Conservation (phyloP, 2,329 filamentous ascomycete genomes). For the Cladosporium sphaerospermum region DNA sequence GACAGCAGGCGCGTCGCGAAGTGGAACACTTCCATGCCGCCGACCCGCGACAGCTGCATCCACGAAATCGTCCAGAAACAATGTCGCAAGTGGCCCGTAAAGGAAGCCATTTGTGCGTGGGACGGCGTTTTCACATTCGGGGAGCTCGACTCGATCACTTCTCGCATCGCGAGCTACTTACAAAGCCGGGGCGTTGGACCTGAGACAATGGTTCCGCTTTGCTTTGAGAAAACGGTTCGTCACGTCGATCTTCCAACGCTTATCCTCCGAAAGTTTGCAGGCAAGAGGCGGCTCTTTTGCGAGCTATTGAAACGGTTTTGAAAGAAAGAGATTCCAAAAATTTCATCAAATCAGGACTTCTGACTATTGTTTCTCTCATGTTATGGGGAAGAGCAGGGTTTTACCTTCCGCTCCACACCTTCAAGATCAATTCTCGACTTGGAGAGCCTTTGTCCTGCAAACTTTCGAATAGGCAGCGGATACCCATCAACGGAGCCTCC, state of each 20-base stretch:
- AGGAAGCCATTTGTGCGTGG: conserved; percentile 12
- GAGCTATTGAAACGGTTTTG: too few relatives aligned
- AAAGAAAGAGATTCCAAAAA: too few relatives aligned
- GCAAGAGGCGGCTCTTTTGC: too few relatives aligned
- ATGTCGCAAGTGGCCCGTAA: conserved; percentile 9
- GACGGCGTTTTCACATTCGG: conserved; percentile 13
- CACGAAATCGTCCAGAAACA: neutral
- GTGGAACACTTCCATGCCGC: conserved; percentile 8
- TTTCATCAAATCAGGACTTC: too few relatives aligned
- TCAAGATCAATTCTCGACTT: too few relatives aligned
- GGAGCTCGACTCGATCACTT: conserved; percentile 6
- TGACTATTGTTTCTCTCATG: too few relatives aligned
- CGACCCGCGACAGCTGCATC: conserved; percentile 1
- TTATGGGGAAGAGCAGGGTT: too few relatives aligned
- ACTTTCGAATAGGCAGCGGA: too few relatives aligned
- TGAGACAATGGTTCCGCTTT: conserved; percentile 11
- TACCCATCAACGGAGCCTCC: neutral
- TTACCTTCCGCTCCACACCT: too few relatives aligned
- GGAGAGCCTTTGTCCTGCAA: too few relatives aligned
- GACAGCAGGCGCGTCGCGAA: conserved; percentile 8
- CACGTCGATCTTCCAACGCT: neutral
- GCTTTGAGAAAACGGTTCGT: conserved; percentile 10
- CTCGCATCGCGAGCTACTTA: conserved; percentile 6
- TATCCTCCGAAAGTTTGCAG: too few relatives aligned
- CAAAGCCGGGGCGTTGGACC: conserved; percentile 9